phyloP scores from a whole-genome alignment of 495 filamentous ascomycete genomes.

The Neurospora intermedia region DNA sequence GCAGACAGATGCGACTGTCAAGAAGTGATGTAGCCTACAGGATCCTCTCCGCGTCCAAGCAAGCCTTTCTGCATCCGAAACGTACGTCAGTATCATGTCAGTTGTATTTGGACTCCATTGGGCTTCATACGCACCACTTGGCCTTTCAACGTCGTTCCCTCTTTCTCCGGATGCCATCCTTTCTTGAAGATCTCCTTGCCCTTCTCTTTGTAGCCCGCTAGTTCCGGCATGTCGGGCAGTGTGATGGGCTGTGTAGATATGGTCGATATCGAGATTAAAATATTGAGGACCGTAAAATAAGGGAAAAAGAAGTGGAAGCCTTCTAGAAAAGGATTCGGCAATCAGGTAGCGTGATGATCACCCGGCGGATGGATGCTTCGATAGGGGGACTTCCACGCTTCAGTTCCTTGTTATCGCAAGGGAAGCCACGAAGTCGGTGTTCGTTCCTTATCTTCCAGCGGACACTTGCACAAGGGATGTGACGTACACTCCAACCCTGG shows the following conservation, averaged over 20 bases:
- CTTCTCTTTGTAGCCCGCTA: neutral
- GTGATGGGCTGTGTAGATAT: neutral
- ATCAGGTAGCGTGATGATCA: neutral
- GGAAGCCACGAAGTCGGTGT: neutral
- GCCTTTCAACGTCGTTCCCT: constrained; percentile 25
- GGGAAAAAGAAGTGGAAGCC: neutral
- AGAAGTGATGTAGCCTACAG: constrained; percentile 1
- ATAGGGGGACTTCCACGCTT: neutral
- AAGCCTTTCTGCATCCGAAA: constrained; percentile 30
- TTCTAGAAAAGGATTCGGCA: neutral
- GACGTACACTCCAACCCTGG: neutral
- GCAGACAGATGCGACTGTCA: neutral
- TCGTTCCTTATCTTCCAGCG: neutral
- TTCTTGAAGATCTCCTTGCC: constrained; percentile 33
- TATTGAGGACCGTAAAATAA: neutral
- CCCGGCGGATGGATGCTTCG: neutral
- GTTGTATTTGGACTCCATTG: neutral
- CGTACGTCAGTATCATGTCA: neutral
- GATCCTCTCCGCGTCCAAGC: constrained; percentile 25
- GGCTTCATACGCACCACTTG: constrained; percentile 26
- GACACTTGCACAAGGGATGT: constrained; percentile 4
- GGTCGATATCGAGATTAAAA: neutral
- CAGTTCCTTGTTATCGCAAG: neutral
- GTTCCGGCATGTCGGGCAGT: neutral
- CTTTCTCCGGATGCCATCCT: constrained; percentile 34